Evolutionary conservation across 495 filamentous ascomycete genomes (phyloP), one percentile per base, ranked within the genome.

Genomic region (Hypoxylon trugodes): DNA sequence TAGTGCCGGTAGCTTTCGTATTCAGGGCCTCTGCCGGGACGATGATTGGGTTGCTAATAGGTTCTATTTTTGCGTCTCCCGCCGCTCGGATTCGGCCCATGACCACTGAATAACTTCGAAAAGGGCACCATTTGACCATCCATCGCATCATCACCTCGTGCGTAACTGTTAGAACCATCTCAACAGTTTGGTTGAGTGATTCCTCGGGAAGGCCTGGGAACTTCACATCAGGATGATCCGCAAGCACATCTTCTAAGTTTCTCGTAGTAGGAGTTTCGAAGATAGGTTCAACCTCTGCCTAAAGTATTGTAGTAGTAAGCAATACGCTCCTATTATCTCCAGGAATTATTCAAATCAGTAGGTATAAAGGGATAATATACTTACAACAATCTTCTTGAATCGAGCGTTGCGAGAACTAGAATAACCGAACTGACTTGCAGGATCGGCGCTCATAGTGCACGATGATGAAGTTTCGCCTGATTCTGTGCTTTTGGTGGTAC

Each of bases 21-120:
- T 60, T 45, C 16, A 66, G 28, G 6, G 69, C 69, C n/a, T 63
- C 43, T 7, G 36, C 8, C 6, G 65, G 69, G 4, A 71, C 43
- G 24, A 47, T 18, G 38, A n/a, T n/a, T n/a, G n/a, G n/a, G n/a
- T n/a, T n/a, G n/a, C n/a, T n/a, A n/a, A n/a, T n/a, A n/a, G n/a
- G n/a, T n/a, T n/a, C n/a, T n/a, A n/a, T n/a, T n/a, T n/a, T n/a
- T n/a, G n/a, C n/a, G n/a, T n/a, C n/a, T n/a, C n/a, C n/a, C n/a
- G n/a, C n/a, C 2, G 41, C 24, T 36, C 30, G 19, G 9, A 47
- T 53, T 7, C 19, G 12, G 41, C 13, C 13, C 30, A 47, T 36
- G 7, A 47, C 36, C 15, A 13, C 2, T 6, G 41, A n/a, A n/a
- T n/a, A n/a, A n/a, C n/a, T n/a, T n/a, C n/a, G n/a, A n/a, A n/a